Evolutionary conservation across 2,329 filamentous ascomycete species (phyloP).

Genomic region (Neofusicoccum sp.): DNA sequence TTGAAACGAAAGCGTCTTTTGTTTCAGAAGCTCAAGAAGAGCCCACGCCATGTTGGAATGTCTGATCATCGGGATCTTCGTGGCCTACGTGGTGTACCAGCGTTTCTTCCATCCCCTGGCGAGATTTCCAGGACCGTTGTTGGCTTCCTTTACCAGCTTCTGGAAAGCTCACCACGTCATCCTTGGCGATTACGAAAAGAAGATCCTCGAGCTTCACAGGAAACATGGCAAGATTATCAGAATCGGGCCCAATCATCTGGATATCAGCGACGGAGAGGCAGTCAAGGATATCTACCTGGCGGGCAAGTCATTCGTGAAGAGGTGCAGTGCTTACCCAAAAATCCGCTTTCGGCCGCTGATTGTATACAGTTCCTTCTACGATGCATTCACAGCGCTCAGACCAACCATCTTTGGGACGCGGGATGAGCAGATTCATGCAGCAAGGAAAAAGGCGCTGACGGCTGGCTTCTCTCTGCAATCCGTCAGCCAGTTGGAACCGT

Average conservation of each 20-base stretch:
- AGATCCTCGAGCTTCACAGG: not conserved
- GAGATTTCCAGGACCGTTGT: constrained; percentile 43
- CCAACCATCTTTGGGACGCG: constrained; percentile 1
- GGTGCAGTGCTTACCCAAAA: not conserved
- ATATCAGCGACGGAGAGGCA: constrained; percentile 2
- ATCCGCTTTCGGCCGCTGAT: not conserved
- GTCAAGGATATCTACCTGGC: not conserved
- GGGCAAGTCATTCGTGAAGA: not conserved
- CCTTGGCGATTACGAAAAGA: not conserved
- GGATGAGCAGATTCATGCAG: constrained; percentile 3
- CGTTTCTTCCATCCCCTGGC: constrained; percentile 44
- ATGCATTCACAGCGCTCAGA: not conserved
- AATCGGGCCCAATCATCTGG: not conserved
- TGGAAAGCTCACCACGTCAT: not conserved
- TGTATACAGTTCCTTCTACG: not conserved
- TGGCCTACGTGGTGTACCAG: constrained; percentile 32
- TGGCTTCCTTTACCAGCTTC: constrained; percentile 36
- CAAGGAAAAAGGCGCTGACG: not conserved
- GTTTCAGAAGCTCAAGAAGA: not conserved
- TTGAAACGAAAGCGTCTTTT: no score
- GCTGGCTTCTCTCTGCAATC: constrained; percentile 15
- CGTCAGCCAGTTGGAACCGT: constrained; percentile 5
- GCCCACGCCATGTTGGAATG: not conserved
- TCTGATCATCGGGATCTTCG: not conserved
- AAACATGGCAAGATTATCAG: not conserved